These are phyloP conservation scores for Lasiodiplodia hormozganensis DNA, from an alignment of 2,329 filamentous ascomycete species.

Conservation along the genomic window DNA sequence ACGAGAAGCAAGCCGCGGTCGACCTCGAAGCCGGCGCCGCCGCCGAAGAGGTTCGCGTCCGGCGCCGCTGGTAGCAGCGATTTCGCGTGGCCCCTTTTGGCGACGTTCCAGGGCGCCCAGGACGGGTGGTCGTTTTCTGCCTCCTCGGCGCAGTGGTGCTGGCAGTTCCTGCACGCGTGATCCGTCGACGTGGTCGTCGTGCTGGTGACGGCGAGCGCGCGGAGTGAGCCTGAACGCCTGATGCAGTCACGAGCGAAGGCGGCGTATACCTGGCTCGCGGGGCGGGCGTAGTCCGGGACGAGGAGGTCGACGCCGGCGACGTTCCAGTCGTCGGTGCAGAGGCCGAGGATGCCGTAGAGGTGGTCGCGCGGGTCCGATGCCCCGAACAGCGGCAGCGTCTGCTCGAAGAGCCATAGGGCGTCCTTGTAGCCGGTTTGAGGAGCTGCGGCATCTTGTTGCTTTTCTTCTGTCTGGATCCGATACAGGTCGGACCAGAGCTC, in stretches of 20 bases:
- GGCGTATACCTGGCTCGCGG: neutral
- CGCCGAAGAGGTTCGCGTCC: too few relatives aligned
- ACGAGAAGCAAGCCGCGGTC: too few relatives aligned
- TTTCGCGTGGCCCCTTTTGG: too few relatives aligned
- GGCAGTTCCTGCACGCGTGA: neutral
- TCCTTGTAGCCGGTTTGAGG: neutral
- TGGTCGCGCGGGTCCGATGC: neutral
- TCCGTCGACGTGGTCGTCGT: neutral
- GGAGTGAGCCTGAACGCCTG: neutral
- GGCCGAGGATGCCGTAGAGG: neutral
- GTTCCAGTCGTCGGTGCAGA: neutral
- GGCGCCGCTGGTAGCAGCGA: too few relatives aligned
- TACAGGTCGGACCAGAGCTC: neutral
- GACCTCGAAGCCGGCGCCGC: too few relatives aligned
- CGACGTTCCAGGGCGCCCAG: neutral
- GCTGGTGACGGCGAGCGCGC: neutral
- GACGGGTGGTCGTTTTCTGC: neutral
- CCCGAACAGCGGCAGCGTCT: neutral
- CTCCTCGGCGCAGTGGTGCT: neutral
- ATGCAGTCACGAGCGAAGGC: neutral
- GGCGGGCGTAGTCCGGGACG: neutral
- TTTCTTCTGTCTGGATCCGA: neutral
- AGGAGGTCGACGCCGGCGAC: too few relatives aligned
- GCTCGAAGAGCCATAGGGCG: neutral
- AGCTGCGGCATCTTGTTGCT: too few relatives aligned